These are phyloP conservation scores for Blepharisma stoltei DNA, from an alignment of 73 alveolate species.

Conservation along the genomic window DNA sequence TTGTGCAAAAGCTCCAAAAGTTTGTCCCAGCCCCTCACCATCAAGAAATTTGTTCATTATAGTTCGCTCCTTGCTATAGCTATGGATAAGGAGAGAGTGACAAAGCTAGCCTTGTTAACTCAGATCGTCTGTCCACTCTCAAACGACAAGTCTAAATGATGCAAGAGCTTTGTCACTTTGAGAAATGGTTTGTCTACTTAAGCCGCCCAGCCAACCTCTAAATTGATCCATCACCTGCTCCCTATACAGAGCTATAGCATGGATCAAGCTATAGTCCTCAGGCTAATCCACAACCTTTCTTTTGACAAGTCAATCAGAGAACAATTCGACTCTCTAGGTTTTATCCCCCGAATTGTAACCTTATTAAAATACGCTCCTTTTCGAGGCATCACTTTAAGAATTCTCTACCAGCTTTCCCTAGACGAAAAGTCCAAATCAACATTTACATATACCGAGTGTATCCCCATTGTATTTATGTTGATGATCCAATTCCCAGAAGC, in stretches of 20 bases:
- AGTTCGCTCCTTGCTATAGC: no score
- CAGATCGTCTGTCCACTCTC: no score
- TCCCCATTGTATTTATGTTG: slow-evolving; percentile 81
- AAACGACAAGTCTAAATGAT: no score
- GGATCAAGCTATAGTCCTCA: no score
- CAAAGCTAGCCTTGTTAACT: no score
- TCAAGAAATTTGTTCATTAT: slow-evolving; percentile 11
- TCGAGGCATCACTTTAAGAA: slow-evolving; percentile 79
- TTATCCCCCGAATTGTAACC: slow-evolving; percentile 86
- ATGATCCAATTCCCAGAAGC: slow-evolving; percentile 96
- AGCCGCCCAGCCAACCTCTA: no score
- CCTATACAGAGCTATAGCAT: no score
- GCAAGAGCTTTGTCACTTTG: slow-evolving; percentile 26
- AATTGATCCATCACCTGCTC: no score
- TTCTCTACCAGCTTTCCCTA: slow-evolving; percentile 82
- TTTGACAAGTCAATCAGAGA: slow-evolving; percentile 86
- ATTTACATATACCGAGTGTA: slow-evolving; percentile 93
- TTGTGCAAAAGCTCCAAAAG: background rate
- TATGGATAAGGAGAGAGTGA: no score
- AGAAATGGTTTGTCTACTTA: no score
- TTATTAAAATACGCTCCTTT: slow-evolving; percentile 88
- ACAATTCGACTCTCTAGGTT: slow-evolving; percentile 80
- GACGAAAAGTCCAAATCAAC: slow-evolving; percentile 93
- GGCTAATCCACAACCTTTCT: slow-evolving; percentile 83
- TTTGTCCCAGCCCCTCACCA: slow-evolving; percentile 34